Base-by-base conservation (phyloP, 2,329 filamentous ascomycete genomes). In the Colletotrichum plurivorum region DNA sequence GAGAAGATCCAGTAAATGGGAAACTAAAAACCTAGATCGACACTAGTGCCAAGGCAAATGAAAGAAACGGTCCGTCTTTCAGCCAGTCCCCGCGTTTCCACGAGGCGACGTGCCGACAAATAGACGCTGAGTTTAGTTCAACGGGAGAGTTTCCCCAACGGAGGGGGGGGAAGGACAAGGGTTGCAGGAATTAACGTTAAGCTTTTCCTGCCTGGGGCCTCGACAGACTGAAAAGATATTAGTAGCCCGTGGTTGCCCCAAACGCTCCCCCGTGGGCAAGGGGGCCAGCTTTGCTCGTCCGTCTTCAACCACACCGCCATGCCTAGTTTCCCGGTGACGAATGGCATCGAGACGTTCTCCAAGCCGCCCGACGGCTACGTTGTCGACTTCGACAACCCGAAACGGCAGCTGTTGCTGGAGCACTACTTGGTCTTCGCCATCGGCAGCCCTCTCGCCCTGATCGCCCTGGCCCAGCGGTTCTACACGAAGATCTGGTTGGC, bases 401-500 rank as follows among this genome's bases (percentile, higher is more conserved):
- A 66, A 46, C 66, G 63, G n/a, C 71, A 65, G 15, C 62, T 70
- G 13, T 70, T 72, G 18, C 18, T 70, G 10, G 71, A 73, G 49
- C 72, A 75, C 59, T 75, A 75, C 51, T 16, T 72, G 12, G 43
- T 75, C 7, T 73, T 71, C 27, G 73, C 69, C 20, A 56, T 74
- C 18, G 61, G 70, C 10, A 69, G 69, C 2, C 46, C 58, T 1
- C 63, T 76, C 5, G 71, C 74, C 1, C 52, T 70, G 1, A 41
- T 74, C 2, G 58, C 70, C 12, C 10, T 76, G 16, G 3, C 53
- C 5, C 74, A 76, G 48, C 59, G 74, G 12, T 63, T 73, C 2
- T 75, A 75, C 56, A 78, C 77, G 3, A 79, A 78, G 60, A 51
- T 77, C 0, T 77, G 62, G 27, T 53, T 75, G 9, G 66, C 72